Evolutionary conservation across 805 yeast genomes (phyloP).

Genomic region (Cyberlindnera mycetangii): DNA sequence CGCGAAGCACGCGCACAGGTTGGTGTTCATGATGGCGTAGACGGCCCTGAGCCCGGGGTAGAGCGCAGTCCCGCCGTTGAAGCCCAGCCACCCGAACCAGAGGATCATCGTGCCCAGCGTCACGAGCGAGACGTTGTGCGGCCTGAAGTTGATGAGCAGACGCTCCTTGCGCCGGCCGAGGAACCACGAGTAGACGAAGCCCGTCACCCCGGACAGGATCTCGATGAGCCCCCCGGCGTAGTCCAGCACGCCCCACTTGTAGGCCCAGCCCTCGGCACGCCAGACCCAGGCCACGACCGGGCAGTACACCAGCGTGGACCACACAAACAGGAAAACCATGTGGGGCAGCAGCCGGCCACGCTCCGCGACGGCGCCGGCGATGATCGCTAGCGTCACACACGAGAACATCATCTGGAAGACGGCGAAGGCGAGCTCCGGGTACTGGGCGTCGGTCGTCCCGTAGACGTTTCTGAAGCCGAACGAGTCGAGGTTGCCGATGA

Average conservation of each 20-base stretch:
- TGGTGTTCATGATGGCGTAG: conserved; percentile 90
- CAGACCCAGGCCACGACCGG: conserved; percentile 97
- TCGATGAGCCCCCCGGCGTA: conserved; percentile 99
- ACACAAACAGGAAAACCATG: conserved; percentile 74
- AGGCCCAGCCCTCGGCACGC: conserved; percentile 94
- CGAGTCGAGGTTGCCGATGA: conserved; percentile 80
- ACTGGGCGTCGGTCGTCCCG: conserved; percentile 42
- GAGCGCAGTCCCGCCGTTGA: conserved; percentile 87
- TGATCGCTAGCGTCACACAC: conserved; percentile 87
- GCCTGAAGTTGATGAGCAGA: conserved; percentile 81
- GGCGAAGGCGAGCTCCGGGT: conserved; percentile 85
- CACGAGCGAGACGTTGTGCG: conserved; percentile 90
- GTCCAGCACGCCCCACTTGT: conserved; percentile 86
- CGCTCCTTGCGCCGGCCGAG: conserved; percentile 75
- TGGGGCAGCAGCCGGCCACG: conserved; percentile 87
- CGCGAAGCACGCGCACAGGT: conserved; percentile 84
- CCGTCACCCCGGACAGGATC: conserved; percentile 86
- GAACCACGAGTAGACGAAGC: conserved; percentile 79
- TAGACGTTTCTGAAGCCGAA: conserved; percentile 79
- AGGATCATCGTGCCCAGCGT: conserved; percentile 83
- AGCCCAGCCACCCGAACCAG: conserved; percentile 96
- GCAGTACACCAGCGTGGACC: conserved; percentile 91
- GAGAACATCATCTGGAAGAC: conserved; percentile 88
- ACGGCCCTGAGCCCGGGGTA: conserved; percentile 81
- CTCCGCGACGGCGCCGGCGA: conserved; percentile 92